A percentile compares a stretch with the other conserved stretches of the same genome.
phyloP scores from a whole-genome alignment of 192 early-diverging fungal genomes.

The Rhizoclosmatium sp. region DNA sequence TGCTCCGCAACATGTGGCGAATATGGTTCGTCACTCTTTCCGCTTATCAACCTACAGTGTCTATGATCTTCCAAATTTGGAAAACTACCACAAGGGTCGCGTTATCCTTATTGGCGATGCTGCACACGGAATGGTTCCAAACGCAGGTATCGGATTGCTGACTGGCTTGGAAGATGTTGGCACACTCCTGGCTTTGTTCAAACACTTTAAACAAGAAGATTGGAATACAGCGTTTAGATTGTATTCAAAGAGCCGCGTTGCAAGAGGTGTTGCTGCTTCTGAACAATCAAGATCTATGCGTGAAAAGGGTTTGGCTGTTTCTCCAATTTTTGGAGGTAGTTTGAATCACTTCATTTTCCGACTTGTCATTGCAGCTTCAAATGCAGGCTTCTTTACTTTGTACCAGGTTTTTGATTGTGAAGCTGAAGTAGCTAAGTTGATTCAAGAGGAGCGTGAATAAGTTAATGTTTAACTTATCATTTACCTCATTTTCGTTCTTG shows the following conservation, averaged over 20 bases:
- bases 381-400: not conserved
- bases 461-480: no score
- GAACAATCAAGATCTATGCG: not conserved
- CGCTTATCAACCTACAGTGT: not conserved
- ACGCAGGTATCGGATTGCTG: not conserved
- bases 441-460: not conserved
- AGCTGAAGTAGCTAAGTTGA: not conserved
- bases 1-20: not conserved
- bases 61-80: constrained; percentile 8
- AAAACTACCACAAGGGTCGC: not conserved
- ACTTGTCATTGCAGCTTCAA: not conserved
- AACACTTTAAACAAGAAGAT: not conserved
- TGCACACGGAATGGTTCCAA: no score
- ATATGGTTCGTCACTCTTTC: constrained; percentile 1
- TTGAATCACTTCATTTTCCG: not conserved
- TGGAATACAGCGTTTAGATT: not conserved
- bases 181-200: not conserved
- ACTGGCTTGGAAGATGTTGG: constrained; percentile 8
- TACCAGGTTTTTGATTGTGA: not conserved
- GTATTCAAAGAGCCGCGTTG: not conserved
- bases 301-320: not conserved
- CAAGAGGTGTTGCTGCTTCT: no score
- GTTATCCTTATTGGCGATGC: no score
- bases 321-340: not conserved
- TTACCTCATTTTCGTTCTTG: no score